Evolutionary conservation across 306 rosid genomes (phyloP), one percentile per base, ranked within the genome.

Genomic region (Cucumis hystrix): DNA sequence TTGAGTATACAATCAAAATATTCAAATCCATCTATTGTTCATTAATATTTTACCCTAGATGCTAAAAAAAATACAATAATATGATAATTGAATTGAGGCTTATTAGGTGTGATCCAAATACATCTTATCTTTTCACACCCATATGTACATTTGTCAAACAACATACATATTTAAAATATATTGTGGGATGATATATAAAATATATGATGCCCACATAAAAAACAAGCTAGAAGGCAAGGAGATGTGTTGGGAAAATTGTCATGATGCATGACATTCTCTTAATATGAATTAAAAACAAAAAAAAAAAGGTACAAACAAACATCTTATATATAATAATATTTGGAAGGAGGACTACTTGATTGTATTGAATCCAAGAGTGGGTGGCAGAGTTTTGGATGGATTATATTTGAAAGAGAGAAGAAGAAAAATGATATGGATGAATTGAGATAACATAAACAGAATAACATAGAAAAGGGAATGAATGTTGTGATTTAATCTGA

Each of bases 371-470:
- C 66, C 65, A 56, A 35, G 52, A 74, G 65, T 74, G 41, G 78
- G 78, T 74, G 78, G 78, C 66, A 55, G 15, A 68, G 2, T 43
- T 54, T 74, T 74, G 77, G 63, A 74, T 2, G 30, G 47, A 51
- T 30, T 23, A 23, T 23, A 23, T 23, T 47, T 33, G 77, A 74
- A 20, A 54, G 10, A 74, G 11, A 16, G 35, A 47, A 71, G 20
- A 65, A 28, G 35, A 51, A 73, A 18, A 16, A 2, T 63, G 45
- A 45, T 33, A 33, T 52, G 61, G 45, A 49, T 65, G 72, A 6
- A 65, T 33, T 30, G 28, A 37, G 72, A 67, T 67, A 67, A 67
- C 41, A 41, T 64, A 64, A 33, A 43, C 10, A 43, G 18, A 14
- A 4, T 14, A 68, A 68, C 35, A 43, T n/a, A 43, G 45, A 43